phyloP scores from a whole-genome alignment of 2,329 filamentous ascomycete species.

The Pseudocercospora fuligena region DNA sequence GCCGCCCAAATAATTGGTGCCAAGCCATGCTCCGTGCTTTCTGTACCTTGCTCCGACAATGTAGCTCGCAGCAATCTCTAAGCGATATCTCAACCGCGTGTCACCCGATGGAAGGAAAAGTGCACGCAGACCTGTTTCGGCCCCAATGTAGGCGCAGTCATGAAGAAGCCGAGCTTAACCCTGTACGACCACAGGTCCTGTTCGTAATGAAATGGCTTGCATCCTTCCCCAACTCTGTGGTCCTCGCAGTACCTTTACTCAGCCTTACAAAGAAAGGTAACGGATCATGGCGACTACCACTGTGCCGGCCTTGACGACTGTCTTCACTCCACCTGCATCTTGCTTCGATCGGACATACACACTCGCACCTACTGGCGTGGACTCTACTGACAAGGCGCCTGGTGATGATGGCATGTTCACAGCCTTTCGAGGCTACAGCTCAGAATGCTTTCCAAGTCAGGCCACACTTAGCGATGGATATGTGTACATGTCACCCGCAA shows the following conservation, averaged over 20 bases:
- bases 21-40: background rate
- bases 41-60: background rate
- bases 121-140: background rate
- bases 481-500: slow-evolving; percentile 19
- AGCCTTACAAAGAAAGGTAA: background rate
- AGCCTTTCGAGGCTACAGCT: slow-evolving; percentile 15
- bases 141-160: background rate
- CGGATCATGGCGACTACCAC: background rate
- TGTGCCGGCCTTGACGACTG: background rate
- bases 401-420: slow-evolving; percentile 8
- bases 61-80: background rate
- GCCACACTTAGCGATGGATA: slow-evolving; percentile 23
- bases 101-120: background rate
- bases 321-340: slow-evolving; percentile 15
- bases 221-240: background rate
- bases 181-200: background rate
- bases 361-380: background rate
- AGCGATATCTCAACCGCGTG: slow-evolving; percentile 5
- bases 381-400: slow-evolving; percentile 10
- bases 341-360: slow-evolving; percentile 14
- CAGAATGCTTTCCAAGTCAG: slow-evolving; percentile 22
- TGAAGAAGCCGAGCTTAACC: background rate
- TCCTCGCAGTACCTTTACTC: background rate
- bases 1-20: background rate
- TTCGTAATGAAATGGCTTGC: background rate